Conservation (phyloP, 176 grass and related monocot genomes). For the Phoenix dactylifera region DNA sequence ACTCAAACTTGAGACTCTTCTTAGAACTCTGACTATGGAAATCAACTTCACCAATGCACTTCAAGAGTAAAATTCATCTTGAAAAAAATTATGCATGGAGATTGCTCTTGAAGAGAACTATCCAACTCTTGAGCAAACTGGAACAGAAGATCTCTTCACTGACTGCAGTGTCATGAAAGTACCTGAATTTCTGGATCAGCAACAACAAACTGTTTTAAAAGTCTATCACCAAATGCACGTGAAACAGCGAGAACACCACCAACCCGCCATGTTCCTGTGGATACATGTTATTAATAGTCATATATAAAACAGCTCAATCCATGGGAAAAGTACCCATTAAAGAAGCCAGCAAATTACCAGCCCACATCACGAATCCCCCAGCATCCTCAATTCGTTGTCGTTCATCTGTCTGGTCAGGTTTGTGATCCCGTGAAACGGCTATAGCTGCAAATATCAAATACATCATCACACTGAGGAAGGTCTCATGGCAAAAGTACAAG, state of each 20-base stretch:
- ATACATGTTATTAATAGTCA: conserved; percentile 12
- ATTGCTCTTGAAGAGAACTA: not conserved
- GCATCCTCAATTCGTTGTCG: conserved; percentile 7
- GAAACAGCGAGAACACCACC: conserved; percentile 4
- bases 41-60: no score
- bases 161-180: not conserved
- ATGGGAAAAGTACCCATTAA: not conserved
- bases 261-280: conserved; percentile 18
- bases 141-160: not conserved
- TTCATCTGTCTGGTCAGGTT: conserved; percentile 12
- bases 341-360: not conserved
- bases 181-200: conserved; percentile 10
- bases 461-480: no score
- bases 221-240: conserved; percentile 1
- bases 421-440: conserved; percentile 8
- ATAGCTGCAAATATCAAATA: not conserved
- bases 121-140: not conserved
- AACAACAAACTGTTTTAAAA: conserved; percentile 12
- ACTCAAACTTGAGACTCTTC: not conserved
- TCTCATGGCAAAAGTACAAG: no score
- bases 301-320: not conserved
- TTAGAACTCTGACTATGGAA: not conserved
- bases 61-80: no score
- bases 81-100: not conserved
- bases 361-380: conserved; percentile 6